phyloP scores from a whole-genome alignment of 805 yeast genomes.

The Hanseniaspora occidentalis region DNA sequence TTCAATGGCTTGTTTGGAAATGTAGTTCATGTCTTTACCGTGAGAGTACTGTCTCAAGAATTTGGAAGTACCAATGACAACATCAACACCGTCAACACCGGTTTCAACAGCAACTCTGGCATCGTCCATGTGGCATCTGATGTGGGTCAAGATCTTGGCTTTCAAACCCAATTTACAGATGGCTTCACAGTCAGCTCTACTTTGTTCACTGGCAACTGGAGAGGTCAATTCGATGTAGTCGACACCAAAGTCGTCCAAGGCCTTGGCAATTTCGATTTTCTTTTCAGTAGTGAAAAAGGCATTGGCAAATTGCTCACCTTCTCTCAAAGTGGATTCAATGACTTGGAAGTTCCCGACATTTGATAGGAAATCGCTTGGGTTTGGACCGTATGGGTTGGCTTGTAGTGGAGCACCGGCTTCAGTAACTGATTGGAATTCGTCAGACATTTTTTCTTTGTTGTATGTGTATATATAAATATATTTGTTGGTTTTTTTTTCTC shows the following conservation, averaged over 20 bases:
- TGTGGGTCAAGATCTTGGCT: constrained; percentile 92
- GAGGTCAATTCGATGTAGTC: constrained; percentile 96
- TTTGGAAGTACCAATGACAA: constrained; percentile 94
- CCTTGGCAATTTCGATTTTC: constrained; percentile 94
- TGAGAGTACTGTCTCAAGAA: constrained; percentile 90
- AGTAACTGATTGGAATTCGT: constrained; percentile 32
- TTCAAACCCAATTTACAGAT: constrained; percentile 93
- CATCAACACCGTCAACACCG: constrained; percentile 98
- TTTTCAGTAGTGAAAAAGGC: constrained; percentile 91
- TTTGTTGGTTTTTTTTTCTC: not conserved
- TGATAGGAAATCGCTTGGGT: constrained; percentile 84
- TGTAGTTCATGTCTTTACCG: constrained; percentile 97
- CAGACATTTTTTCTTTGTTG: constrained; percentile 6
- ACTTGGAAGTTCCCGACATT: constrained; percentile 82
- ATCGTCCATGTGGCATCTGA: constrained; percentile 98
- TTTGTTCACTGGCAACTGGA: constrained; percentile 95
- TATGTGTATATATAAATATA: not conserved
- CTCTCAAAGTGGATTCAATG: constrained; percentile 92
- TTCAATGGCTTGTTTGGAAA: constrained; percentile 90
- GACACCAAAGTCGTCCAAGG: constrained; percentile 94
- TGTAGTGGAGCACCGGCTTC: constrained; percentile 27
- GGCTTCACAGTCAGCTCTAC: constrained; percentile 90
- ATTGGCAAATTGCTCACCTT: constrained; percentile 98
- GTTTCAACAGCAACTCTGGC: constrained; percentile 95
- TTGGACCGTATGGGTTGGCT: constrained; percentile 84